Evolutionary conservation across 257 asterid genomes (phyloP), one percentile per base, ranked within the genome.

Genomic region (Solanum ossicruentum): DNA sequence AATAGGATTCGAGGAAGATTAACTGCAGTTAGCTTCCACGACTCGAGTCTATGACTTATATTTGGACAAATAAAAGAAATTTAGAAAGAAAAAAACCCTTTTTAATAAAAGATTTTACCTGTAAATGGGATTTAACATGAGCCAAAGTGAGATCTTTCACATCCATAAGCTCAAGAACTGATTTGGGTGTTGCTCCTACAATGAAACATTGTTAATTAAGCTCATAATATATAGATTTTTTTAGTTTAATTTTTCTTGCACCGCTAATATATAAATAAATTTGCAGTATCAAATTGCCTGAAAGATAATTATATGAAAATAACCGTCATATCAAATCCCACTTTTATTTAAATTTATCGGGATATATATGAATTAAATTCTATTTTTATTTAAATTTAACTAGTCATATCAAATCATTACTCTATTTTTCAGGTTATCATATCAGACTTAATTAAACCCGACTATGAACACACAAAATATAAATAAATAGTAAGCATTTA

Each of bases 91-190:
- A 45, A 23, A 23, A 21, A 55, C 32, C 18, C 10, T 3, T 0
- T 32, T 8, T 7, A 67, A 32, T 32, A 15, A 36, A 17, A 36
- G 36, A 41, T 82, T 84, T 85, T 88, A 95, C 98, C 98, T 95
- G 98, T 73, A 95, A 91, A 90, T 95, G 98, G 87, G 98, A 95
- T 89, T 95, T 95, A 75, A 95, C 98, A 88, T 95, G 98, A 12
- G 98, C 98, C 86, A 95, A 93, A 85, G 98, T 95, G 84, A 95
- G 98, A 91, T 95, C 98, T 89, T 93, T 95, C 28, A 92, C 98
- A 91, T 95, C 98, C 98, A 95, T 95, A 5, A 95, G 98, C 90
- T 95, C 98, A 87, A 95, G 98, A 88, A 95, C 98, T 69, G 97
- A 95, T 86, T 95, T 95, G 17, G 98, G 98, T 58, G 98, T 95